A percentile compares a stretch with the other conserved stretches of the same genome.
These are phyloP conservation scores for Articulospora tetracladia DNA, from an alignment of 495 filamentous ascomycete genomes.

Conservation along the genomic window DNA sequence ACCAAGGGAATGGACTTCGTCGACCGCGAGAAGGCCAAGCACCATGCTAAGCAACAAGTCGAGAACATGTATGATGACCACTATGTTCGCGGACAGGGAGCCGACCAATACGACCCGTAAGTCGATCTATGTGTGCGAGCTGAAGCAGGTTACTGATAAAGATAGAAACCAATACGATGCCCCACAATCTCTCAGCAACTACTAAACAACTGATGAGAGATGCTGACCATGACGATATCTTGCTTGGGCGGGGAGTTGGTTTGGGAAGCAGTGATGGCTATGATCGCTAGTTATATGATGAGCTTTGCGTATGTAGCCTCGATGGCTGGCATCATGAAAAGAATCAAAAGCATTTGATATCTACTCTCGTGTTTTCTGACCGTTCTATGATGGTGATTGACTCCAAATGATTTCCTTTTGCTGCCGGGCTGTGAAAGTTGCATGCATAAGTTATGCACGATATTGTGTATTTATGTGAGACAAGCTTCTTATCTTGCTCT, in stretches of 20 bases:
- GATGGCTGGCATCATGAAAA: background rate
- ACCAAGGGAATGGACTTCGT: slow-evolving; percentile 70
- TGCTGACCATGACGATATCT: background rate
- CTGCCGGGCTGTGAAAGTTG: too few species aligned
- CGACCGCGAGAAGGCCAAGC: slow-evolving; percentile 63
- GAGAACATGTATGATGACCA: slow-evolving; percentile 59
- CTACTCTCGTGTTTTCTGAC: too few species aligned
- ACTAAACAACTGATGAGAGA: slow-evolving; percentile 4
- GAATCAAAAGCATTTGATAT: too few species aligned
- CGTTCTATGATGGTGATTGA: background rate
- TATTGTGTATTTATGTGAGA: background rate
- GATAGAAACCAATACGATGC: slow-evolving; percentile 15
- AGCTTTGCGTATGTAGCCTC: background rate
- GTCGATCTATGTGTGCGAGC: slow-evolving; percentile 13
- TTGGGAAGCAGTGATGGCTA: slow-evolving; percentile 7
- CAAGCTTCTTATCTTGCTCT: too few species aligned
- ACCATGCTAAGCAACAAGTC: slow-evolving; percentile 62
- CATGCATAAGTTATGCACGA: background rate
- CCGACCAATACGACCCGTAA: slow-evolving; percentile 49
- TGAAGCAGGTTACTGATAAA: background rate
- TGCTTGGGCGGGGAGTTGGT: background rate
- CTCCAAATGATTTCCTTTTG: too few species aligned
- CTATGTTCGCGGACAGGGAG: slow-evolving; percentile 37
- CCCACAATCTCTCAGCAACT: slow-evolving; percentile 8
- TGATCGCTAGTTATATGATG: slow-evolving; percentile 1